Evolutionary conservation across 1,139 yeast genomes (phyloP).

Genomic region (Saccharomyces pastorianus): DNA sequence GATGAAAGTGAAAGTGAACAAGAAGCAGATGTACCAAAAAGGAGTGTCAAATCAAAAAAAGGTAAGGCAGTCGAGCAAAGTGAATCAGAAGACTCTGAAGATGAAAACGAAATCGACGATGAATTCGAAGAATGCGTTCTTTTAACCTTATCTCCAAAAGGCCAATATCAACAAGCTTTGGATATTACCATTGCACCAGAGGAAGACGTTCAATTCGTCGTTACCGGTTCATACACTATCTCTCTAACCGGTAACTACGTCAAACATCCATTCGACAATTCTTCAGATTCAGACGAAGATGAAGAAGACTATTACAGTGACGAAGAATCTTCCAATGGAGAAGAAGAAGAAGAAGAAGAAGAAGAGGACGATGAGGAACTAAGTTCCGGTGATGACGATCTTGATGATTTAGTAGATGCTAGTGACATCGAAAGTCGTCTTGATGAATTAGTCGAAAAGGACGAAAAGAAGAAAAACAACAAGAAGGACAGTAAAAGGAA

Average conservation of each 20-base stretch:
- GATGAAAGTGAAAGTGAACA: slow-evolving; percentile 33
- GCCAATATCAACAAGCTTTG: slow-evolving; percentile 79
- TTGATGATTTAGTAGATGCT: slow-evolving; percentile 50
- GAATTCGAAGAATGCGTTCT: slow-evolving; percentile 73
- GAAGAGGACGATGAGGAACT: slow-evolving; percentile 56
- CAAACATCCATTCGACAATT: slow-evolving; percentile 72
- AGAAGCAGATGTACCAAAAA: slow-evolving; percentile 14
- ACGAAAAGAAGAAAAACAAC: slow-evolving; percentile 27
- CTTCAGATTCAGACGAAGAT: slow-evolving; percentile 47
- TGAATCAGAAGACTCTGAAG: slow-evolving; percentile 29
- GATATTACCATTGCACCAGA: slow-evolving; percentile 88
- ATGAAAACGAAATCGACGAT: slow-evolving; percentile 41
- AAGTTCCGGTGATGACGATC: slow-evolving; percentile 87
- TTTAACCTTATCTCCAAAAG: slow-evolving; percentile 84
- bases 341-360: slow-evolving; percentile 4
- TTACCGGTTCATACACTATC: slow-evolving; percentile 89
- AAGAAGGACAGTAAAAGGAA: slow-evolving; percentile 2
- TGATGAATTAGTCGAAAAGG: slow-evolving; percentile 33
- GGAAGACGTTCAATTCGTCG: slow-evolving; percentile 90
- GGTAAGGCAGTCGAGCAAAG: slow-evolving; percentile 27
- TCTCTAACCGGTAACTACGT: slow-evolving; percentile 92
- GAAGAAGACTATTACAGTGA: slow-evolving; percentile 35
- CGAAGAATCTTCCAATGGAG: slow-evolving; percentile 3
- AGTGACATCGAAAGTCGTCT: slow-evolving; percentile 47
- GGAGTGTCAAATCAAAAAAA: slow-evolving; percentile 14